A percentile compares a stretch with the other conserved stretches of the same genome.
These are phyloP conservation scores for Pseudocercospora cruenta DNA, from an alignment of 2,329 filamentous ascomycete genomes.

Conservation along the genomic window DNA sequence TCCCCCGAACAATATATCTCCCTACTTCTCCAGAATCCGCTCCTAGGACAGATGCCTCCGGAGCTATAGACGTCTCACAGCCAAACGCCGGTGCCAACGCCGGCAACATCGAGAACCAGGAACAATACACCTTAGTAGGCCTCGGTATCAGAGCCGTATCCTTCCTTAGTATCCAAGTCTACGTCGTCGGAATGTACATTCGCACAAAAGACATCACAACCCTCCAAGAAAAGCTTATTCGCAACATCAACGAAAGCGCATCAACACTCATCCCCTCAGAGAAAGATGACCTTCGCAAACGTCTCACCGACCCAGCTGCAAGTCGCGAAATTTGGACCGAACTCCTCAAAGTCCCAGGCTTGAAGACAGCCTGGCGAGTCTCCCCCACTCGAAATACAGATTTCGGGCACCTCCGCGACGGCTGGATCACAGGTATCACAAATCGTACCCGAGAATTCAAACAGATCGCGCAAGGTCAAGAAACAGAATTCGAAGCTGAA, in stretches of 20 bases:
- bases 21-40: slow-evolving; percentile 48
- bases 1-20: slow-evolving; percentile 73
- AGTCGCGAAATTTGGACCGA: slow-evolving; percentile 75
- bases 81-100: slow-evolving; percentile 39
- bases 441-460: slow-evolving; percentile 66
- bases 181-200: slow-evolving; percentile 91
- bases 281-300: slow-evolving; percentile 70
- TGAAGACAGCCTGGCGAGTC: slow-evolving; percentile 80
- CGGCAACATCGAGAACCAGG: slow-evolving; percentile 45
- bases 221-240: slow-evolving; percentile 78
- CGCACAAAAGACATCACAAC: slow-evolving; percentile 78
- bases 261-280: slow-evolving; percentile 83
- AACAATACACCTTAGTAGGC: slow-evolving; percentile 85
- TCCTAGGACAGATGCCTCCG: slow-evolving; percentile 18
- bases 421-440: slow-evolving; percentile 83
- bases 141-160: slow-evolving; percentile 87
- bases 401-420: slow-evolving; percentile 89
- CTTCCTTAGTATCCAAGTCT: slow-evolving; percentile 88
- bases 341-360: slow-evolving; percentile 66
- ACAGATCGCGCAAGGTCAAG: slow-evolving; percentile 41
- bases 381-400: slow-evolving; percentile 92
- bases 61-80: slow-evolving; percentile 22
- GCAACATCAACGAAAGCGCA: slow-evolving; percentile 73
- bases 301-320: slow-evolving; percentile 69
- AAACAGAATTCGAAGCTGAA: slow-evolving; percentile 67